Conservation (phyloP, 2,329 filamentous ascomycete genomes). For the Celoporthe dispersa region DNA sequence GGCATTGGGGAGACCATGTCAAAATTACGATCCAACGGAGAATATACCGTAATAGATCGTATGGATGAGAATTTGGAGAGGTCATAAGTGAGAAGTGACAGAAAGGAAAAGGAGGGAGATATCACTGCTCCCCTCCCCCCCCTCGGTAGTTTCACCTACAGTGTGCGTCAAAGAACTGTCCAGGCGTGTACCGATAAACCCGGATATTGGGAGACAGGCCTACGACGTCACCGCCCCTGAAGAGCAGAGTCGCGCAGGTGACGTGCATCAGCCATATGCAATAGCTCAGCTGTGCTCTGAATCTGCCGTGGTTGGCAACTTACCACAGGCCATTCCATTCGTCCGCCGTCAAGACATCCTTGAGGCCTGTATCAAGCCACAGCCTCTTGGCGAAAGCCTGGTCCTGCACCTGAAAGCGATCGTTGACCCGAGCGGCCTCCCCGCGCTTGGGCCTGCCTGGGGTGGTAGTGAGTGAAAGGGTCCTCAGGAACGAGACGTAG, state of each 20-base stretch:
- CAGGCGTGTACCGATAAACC: constrained; percentile 82
- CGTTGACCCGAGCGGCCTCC: constrained; percentile 84
- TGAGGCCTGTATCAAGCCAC: constrained; percentile 79
- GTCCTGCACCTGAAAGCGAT: constrained; percentile 85
- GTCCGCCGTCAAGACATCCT: constrained; percentile 57
- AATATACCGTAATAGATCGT: neutral
- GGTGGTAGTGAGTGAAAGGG: constrained; percentile 75
- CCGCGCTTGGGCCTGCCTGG: constrained; percentile 78
- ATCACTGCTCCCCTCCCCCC: neutral
- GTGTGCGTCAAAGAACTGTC: constrained; percentile 91
- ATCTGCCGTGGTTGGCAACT: constrained; percentile 33
- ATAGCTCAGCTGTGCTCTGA: neutral
- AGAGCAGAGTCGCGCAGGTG: constrained; percentile 15
- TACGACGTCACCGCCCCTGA: constrained; percentile 82
- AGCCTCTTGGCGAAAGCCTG: constrained; percentile 71
- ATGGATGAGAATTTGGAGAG: neutral
- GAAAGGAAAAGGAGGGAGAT: constrained; percentile 1
- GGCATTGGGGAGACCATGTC: constrained; percentile 1
- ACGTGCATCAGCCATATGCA: constrained; percentile 18
- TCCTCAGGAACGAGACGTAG: constrained; percentile 73
- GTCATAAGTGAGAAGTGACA: constrained; percentile 12
- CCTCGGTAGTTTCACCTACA: constrained; percentile 60
- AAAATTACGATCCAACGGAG: neutral
- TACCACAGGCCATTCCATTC: constrained; percentile 51
- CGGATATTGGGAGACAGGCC: constrained; percentile 88